These are phyloP conservation scores for Phascolomyces articulosus DNA, from an alignment of 371 early-diverging fungal genomes.

Conservation along the genomic window DNA sequence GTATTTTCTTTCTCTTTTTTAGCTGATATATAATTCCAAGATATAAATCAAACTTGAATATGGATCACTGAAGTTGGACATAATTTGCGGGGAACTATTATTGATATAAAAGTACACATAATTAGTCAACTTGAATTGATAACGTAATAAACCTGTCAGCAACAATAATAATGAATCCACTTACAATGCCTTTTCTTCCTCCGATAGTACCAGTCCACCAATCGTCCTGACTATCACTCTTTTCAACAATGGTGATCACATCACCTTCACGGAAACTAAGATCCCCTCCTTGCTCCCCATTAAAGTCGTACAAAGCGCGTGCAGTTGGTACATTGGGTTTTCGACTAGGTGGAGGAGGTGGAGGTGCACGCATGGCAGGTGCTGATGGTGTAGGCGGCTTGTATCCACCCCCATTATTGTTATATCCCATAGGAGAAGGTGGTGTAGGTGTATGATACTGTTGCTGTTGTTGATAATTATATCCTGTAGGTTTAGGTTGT, in stretches of 20 bases:
- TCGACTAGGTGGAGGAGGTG: constrained; percentile 39
- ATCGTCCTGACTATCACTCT: constrained; percentile 67
- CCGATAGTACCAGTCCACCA: constrained; percentile 83
- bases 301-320: constrained; percentile 75
- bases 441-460: neutral
- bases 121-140: neutral
- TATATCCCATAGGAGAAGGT: too few relatives aligned
- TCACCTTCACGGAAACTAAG: constrained; percentile 76
- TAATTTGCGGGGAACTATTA: constrained; percentile 82
- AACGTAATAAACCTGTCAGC: too few relatives aligned
- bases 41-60: too few relatives aligned
- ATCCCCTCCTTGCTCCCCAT: constrained; percentile 71
- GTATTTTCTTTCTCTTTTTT: too few relatives aligned
- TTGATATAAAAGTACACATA: neutral
- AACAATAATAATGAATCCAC: constrained; percentile 10
- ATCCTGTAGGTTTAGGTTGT: neutral
- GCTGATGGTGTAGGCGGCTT: neutral
- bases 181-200: constrained; percentile 65
- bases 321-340: constrained; percentile 44
- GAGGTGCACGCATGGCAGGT: constrained; percentile 17
- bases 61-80: constrained; percentile 62
- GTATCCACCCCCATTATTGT: neutral
- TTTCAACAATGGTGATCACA: constrained; percentile 66
- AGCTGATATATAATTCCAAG: too few relatives aligned
- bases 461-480: constrained; percentile 2